Percentiles rank a stretch among this genome's conserved stretches.
Conservation (phyloP, 441 rosid genomes). For the Populus hybrid region DNA sequence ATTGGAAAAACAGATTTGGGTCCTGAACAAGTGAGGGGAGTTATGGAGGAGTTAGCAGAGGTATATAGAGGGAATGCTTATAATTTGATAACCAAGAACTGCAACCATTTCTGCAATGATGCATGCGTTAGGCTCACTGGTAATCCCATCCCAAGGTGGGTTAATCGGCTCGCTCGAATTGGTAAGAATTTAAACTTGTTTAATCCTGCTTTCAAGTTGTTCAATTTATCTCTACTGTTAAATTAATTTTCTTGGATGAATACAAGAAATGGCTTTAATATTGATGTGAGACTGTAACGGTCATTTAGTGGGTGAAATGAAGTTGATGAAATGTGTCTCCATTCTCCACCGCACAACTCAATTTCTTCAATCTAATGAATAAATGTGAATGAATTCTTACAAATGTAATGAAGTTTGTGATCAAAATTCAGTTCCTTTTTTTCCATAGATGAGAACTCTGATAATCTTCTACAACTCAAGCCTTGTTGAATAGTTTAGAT, state of each 20-base stretch:
- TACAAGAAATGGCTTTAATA: background rate
- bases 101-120: slow-evolving; percentile 96
- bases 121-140: slow-evolving; percentile 75
- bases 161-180: slow-evolving; percentile 93
- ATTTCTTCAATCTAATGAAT: background rate
- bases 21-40: slow-evolving; percentile 57
- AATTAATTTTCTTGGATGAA: background rate
- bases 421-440: background rate
- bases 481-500: background rate
- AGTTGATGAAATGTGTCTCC: background rate
- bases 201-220: background rate
- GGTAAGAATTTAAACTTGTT: slow-evolving; percentile 36
- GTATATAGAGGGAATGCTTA: slow-evolving; percentile 80
- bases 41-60: slow-evolving; percentile 78
- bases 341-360: background rate
- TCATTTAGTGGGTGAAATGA: background rate
- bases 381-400: background rate
- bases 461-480: background rate
- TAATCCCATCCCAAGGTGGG: slow-evolving; percentile 93
- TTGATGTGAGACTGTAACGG: background rate
- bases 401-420: background rate
- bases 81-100: slow-evolving; percentile 87
- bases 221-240: background rate
- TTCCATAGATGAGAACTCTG: background rate
- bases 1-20: slow-evolving; percentile 86